phyloP scores from a whole-genome alignment of 2,329 filamentous ascomycete species.

The Hyphodiscus sp. region DNA sequence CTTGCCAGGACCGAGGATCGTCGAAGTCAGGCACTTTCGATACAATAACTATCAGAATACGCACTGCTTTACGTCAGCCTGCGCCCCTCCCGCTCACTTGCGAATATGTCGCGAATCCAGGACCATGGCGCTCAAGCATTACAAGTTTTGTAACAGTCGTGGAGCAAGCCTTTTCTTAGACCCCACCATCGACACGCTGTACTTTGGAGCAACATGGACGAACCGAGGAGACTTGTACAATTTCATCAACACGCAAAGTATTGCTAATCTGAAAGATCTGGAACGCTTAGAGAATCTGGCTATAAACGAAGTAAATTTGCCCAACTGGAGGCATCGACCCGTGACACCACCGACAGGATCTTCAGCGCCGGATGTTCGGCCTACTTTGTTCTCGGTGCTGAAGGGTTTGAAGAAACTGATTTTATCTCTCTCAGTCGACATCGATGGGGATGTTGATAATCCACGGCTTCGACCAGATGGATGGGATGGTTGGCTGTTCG shows the following conservation, averaged over 20 bases:
- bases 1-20: slow-evolving; percentile 2
- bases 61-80: neutral
- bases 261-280: neutral
- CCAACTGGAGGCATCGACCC: neutral
- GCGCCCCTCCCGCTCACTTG: neutral
- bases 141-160: neutral
- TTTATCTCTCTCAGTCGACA: slow-evolving; percentile 1
- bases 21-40: neutral
- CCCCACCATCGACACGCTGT: slow-evolving; percentile 4
- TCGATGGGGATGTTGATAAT: neutral
- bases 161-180: slow-evolving; percentile 1
- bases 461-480: neutral
- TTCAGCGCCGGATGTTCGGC: neutral
- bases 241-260: neutral
- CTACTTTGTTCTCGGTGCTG: neutral
- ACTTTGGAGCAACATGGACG: slow-evolving; percentile 3
- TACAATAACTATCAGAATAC: neutral
- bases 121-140: neutral
- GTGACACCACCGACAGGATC: neutral
- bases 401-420: slow-evolving; percentile 1
- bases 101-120: slow-evolving; percentile 2
- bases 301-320: slow-evolving; percentile 4
- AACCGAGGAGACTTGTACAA: slow-evolving; percentile 1
- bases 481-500: slow-evolving; percentile 4
- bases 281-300: slow-evolving; percentile 1